Conservation (phyloP, 2,329 filamentous ascomycete species). For the Calonectria crousiana region DNA sequence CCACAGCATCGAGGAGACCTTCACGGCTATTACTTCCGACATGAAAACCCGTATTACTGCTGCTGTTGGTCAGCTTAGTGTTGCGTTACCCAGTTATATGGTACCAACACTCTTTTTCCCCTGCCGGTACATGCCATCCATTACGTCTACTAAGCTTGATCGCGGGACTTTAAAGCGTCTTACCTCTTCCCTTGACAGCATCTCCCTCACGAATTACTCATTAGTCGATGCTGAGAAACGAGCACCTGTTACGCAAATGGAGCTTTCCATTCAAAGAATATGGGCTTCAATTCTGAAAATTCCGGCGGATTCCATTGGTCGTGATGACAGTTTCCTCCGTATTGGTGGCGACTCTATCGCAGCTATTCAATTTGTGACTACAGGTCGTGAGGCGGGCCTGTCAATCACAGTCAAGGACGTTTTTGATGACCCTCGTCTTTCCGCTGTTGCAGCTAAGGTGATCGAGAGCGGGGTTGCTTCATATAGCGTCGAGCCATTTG, state of each 20-base stretch:
- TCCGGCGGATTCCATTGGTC: slow-evolving; percentile 43
- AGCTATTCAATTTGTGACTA: slow-evolving; percentile 42
- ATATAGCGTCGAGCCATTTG: neutral
- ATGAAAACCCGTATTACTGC: neutral
- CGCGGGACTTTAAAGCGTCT: slow-evolving; percentile 25
- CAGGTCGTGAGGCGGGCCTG: slow-evolving; percentile 3
- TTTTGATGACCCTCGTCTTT: slow-evolving; percentile 15
- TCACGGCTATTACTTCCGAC: neutral
- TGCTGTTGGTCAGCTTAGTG: neutral
- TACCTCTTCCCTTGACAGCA: slow-evolving; percentile 18
- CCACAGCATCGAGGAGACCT: neutral
- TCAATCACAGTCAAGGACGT: slow-evolving; percentile 24
- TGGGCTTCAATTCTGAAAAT: slow-evolving; percentile 45
- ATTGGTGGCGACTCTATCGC: slow-evolving; percentile 31
- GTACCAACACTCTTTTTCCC: slow-evolving; percentile 33
- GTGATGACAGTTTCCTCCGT: slow-evolving; percentile 25
- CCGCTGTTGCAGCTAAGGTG: neutral
- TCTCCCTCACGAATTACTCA: neutral
- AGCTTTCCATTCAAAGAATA: slow-evolving; percentile 36
- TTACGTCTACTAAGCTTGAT: slow-evolving; percentile 32
- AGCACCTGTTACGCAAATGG: neutral
- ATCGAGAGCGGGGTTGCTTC: neutral
- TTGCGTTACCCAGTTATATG: slow-evolving; percentile 32
- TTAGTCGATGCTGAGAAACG: neutral
- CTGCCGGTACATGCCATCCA: slow-evolving; percentile 25